Evolutionary conservation across 352 stramenopile species (phyloP), one percentile per base, ranked within the genome.

Genomic region (Globisporangium apiculatum): DNA sequence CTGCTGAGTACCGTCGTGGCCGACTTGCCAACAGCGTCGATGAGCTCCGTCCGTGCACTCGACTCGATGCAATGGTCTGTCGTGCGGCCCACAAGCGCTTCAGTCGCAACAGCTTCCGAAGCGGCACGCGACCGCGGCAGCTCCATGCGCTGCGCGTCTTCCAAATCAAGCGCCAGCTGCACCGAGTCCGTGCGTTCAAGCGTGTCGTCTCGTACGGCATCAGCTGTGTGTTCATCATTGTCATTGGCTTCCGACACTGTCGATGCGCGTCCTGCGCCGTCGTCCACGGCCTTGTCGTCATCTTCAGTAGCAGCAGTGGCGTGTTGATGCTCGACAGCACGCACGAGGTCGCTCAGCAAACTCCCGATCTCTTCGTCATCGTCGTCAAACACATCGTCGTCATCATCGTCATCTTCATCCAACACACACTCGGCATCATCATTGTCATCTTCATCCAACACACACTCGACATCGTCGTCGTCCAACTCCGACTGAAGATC

Each of bases 311-410:
- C 42, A 17, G 15, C 42, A 8, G 42, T n/a, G 9, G 2, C n/a
- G 42, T 47, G 11, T 7, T 14, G 17, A 5, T 60, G 36, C 41
- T 60, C 55, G 4, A 60, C 36, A 4, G 48, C 48, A 14, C 65
- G 56, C 41, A 65, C 58, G 55, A 65, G 62, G 24, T 68, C 70
- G 51, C 71, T 64, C 4, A 62, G 57, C 51, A 65, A 17, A 7
- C 69, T 57, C 46, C 64, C 63, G 59, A 67, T 71, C 60, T 69
- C 69, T 58, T 51, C 12, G 5, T 76, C 68, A 24, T 54, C 46
- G 15, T 43, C 3, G 4, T 55, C 31, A 12, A 68, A 35, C 17
- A 64, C 41, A 9, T 41, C 53, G 0, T 65, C 53, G 4, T 51
- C 64, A 43, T 72, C 52, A 5, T 53, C 59, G 14, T 57, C 10